Conservation (phyloP, 2,329 filamentous ascomycete genomes). For the Botrytis hyacinthi region DNA sequence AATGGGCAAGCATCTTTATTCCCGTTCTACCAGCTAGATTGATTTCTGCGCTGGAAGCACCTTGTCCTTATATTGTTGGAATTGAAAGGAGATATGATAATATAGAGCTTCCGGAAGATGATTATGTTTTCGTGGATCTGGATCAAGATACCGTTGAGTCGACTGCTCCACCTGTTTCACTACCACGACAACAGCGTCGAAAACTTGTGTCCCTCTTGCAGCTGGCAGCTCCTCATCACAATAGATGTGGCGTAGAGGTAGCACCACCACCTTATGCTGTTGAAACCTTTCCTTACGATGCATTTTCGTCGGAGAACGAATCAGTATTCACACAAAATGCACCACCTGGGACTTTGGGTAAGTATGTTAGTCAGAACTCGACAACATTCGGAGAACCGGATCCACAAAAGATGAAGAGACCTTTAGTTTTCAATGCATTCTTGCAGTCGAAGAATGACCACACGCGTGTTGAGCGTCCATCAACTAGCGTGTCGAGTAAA, state of each 20-base stretch:
- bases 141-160: constrained; percentile 89
- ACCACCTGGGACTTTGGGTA: constrained; percentile 69
- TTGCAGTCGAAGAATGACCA: constrained; percentile 69
- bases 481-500: constrained; percentile 65
- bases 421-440: constrained; percentile 89
- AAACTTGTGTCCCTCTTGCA: constrained; percentile 89
- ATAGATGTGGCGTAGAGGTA: constrained; percentile 79
- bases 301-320: constrained; percentile 83
- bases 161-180: constrained; percentile 69
- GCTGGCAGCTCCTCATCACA: constrained; percentile 83
- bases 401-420: constrained; percentile 46
- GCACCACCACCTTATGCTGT: constrained; percentile 91
- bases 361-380: constrained; percentile 87
- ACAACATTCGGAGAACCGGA: constrained; percentile 72
- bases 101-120: constrained; percentile 84
- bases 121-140: constrained; percentile 91
- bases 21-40: constrained; percentile 84
- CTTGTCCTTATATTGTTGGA: constrained; percentile 95
- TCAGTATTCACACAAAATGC: constrained; percentile 74
- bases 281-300: constrained; percentile 87
- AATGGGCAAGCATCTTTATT: constrained; percentile 93
- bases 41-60: constrained; percentile 86
- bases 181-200: constrained; percentile 84
- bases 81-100: constrained; percentile 89
- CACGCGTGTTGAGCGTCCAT: constrained; percentile 69